Conservation (phyloP, 2,329 filamentous ascomycete species). For the Cladobotryum mycophilum region DNA sequence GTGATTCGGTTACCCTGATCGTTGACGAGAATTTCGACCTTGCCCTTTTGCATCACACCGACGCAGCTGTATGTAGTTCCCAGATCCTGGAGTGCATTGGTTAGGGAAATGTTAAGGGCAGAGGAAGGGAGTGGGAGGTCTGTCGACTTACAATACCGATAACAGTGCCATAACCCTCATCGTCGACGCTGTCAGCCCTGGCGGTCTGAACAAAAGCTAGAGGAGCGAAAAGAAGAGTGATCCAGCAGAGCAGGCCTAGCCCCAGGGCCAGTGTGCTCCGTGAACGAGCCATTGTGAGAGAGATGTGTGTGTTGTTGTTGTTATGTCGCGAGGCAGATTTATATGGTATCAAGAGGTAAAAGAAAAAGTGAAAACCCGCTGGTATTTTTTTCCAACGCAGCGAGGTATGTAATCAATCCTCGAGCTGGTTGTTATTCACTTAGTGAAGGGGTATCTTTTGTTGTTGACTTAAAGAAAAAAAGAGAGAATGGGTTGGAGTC, state of each 20-base stretch:
- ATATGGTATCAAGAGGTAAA: constrained; percentile 9
- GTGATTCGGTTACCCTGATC: constrained; percentile 97
- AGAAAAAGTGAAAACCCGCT: constrained; percentile 18
- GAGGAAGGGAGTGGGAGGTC: constrained; percentile 1
- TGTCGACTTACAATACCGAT: constrained; percentile 71
- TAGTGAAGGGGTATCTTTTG: constrained; percentile 24
- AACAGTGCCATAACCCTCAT: constrained; percentile 79
- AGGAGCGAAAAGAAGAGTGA: constrained; percentile 81
- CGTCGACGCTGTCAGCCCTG: constrained; percentile 48
- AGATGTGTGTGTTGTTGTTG: constrained; percentile 11
- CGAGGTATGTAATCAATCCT: constrained; percentile 22
- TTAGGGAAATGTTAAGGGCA: background rate
- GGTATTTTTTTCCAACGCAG: constrained; percentile 21
- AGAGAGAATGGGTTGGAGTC: constrained; percentile 18
- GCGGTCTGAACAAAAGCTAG: constrained; percentile 78
- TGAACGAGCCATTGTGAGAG: constrained; percentile 47
- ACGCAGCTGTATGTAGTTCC: constrained; percentile 88
- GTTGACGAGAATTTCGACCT: constrained; percentile 93
- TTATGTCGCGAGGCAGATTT: constrained; percentile 11
- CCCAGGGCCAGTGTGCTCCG: constrained; percentile 66
- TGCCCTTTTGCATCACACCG: constrained; percentile 92
- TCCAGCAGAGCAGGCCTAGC: constrained; percentile 88
- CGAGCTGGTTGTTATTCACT: constrained; percentile 25
- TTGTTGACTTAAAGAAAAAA: constrained; percentile 21
- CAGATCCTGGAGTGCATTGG: constrained; percentile 50